A percentile compares a stretch with the other conserved stretches of the same genome.
Evolutionary conservation across 2,329 filamentous ascomycete species (phyloP).

Genomic region (Mollisia scopiformis): DNA sequence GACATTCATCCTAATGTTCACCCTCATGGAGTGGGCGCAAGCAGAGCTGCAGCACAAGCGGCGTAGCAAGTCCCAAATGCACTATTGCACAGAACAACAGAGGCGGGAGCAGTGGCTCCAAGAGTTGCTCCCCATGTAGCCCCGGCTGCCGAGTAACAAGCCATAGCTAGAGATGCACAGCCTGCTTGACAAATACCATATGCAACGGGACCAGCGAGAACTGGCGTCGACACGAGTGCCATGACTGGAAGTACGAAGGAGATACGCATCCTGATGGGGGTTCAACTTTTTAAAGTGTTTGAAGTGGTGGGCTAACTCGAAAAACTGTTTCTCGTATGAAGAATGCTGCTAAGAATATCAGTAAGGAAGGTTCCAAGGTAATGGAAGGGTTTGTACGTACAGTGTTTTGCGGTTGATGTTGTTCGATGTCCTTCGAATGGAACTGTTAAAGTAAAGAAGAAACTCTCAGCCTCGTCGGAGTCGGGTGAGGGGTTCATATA

Average conservation of each 20-base stretch:
- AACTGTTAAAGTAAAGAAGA: not conserved
- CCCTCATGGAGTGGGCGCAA: constrained; percentile 39
- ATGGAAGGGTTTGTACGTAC: too few relatives aligned
- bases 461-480: not conserved
- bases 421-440: not conserved
- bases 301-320: too few relatives aligned
- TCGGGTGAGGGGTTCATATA: not conserved
- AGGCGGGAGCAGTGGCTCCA: constrained; percentile 42
- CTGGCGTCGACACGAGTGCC: constrained; percentile 2
- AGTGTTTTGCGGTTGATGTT: not conserved
- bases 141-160: constrained; percentile 50
- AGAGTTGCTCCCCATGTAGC: constrained; percentile 44
- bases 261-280: constrained; percentile 11
- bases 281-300: too few relatives aligned
- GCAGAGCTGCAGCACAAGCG: constrained; percentile 42
- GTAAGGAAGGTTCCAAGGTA: too few relatives aligned
- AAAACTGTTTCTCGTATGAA: not conserved
- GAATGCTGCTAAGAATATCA: not conserved
- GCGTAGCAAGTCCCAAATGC: constrained; percentile 48
- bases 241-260: constrained; percentile 1
- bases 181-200: constrained; percentile 53
- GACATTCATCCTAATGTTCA: not conserved
- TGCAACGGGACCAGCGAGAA: constrained; percentile 37
- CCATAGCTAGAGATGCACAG: constrained; percentile 46
- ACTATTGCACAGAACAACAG: constrained; percentile 47